Conservation (phyloP, 768 basidiomycete genomes). For the Rhizopogon roseolus region DNA sequence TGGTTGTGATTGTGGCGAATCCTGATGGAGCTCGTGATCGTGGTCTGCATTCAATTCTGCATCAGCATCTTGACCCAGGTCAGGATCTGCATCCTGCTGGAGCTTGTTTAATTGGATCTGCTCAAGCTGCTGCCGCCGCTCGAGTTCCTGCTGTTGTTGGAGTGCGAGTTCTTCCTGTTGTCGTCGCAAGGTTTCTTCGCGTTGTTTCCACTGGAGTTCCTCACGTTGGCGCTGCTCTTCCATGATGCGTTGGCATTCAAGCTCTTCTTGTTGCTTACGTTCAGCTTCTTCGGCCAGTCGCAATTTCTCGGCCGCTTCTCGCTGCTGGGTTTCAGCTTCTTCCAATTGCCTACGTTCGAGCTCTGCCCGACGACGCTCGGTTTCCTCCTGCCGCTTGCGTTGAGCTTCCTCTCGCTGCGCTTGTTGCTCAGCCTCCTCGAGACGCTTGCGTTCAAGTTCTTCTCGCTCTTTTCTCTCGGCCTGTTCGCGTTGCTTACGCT, state of each 20-base stretch:
- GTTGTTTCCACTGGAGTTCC: constrained; percentile 1
- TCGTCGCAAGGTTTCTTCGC: not conserved
- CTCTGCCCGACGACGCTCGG: constrained; percentile 20
- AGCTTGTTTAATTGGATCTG: not conserved
- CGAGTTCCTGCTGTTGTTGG: not conserved
- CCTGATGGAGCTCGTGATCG: constrained; percentile 3
- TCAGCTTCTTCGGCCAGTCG: constrained; percentile 1
- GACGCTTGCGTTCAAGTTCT: constrained; percentile 5
- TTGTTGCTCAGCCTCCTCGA: not conserved
- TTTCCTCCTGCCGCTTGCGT: constrained; percentile 5
- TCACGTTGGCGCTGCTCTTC: not conserved
- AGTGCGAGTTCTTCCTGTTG: not conserved
- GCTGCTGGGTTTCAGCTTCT: constrained; percentile 5
- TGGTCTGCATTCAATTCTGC: constrained; percentile 30
- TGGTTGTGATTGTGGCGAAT: not conserved
- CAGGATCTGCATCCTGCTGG: constrained; percentile 11
- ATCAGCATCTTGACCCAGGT: constrained; percentile 13
- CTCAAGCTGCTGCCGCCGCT: not conserved
- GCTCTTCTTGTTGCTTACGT: not conserved
- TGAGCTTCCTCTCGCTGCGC: constrained; percentile 1
- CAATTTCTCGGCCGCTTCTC: constrained; percentile 3
- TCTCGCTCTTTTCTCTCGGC: constrained; percentile 6
- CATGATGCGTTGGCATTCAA: not conserved
- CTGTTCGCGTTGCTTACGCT: not conserved
- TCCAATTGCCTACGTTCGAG: constrained; percentile 6